Percentiles rank a stretch among this genome's conserved stretches.
Conservation (phyloP, 106 monocot species). For the Ottelia alismoides region DNA sequence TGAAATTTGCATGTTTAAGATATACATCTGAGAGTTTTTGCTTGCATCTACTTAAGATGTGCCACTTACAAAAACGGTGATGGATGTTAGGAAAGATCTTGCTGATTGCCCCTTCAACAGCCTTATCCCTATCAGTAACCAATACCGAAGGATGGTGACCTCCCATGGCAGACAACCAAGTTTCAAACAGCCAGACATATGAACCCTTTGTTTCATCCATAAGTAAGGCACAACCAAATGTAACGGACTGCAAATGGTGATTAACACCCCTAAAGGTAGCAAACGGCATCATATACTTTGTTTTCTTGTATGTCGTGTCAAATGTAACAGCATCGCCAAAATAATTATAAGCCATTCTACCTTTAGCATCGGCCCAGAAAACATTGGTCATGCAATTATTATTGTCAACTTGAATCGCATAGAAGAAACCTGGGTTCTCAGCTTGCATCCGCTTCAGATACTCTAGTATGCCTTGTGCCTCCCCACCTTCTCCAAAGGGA, state of each 20-base stretch:
- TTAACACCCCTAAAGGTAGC: constrained; percentile 80
- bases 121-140: constrained; percentile 66
- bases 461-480: constrained; percentile 56
- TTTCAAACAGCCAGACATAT: constrained; percentile 89
- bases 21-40: constrained; percentile 74
- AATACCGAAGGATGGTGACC: constrained; percentile 44
- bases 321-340: constrained; percentile 85
- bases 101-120: constrained; percentile 75
- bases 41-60: constrained; percentile 75
- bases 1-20: constrained; percentile 41
- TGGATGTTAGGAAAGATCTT: constrained; percentile 58
- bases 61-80: constrained; percentile 80
- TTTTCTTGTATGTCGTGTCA: constrained; percentile 90
- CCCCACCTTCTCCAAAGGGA: constrained; percentile 76
- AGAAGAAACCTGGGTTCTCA: constrained; percentile 78
- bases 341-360: constrained; percentile 52
- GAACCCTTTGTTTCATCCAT: constrained; percentile 96
- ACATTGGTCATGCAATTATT: constrained; percentile 89
- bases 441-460: constrained; percentile 77
- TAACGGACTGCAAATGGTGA: constrained; percentile 71
- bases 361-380: constrained; percentile 85
- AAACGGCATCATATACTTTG: constrained; percentile 97
- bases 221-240: constrained; percentile 74
- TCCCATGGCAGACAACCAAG: constrained; percentile 80
- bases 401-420: constrained; percentile 90